A percentile compares a stretch with the other conserved stretches of the same genome.
Conservation (phyloP, 169 alveolate genomes). For the Babesia ovata region DNA sequence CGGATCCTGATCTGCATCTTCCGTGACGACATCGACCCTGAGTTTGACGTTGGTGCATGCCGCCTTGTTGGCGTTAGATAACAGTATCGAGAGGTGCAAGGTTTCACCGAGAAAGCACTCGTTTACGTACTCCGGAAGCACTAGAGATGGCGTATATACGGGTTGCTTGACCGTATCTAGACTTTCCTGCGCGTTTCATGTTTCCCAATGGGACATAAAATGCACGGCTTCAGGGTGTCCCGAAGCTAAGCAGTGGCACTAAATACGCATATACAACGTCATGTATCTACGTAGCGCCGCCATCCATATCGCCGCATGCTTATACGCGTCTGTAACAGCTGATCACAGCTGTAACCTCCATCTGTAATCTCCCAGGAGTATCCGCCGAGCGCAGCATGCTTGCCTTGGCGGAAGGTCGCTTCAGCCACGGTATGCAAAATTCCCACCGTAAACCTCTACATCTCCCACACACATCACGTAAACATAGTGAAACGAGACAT, state of each 20-base stretch:
- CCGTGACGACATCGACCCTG: conserved; percentile 44
- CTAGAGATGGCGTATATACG: conserved; percentile 20
- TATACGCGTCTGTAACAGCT: no score
- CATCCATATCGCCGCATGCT: neutral
- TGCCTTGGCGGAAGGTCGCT: no score
- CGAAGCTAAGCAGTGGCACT: neutral
- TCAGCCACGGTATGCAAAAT: no score
- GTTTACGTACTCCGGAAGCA: conserved; percentile 44
- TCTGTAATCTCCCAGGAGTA: no score
- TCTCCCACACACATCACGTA: neutral
- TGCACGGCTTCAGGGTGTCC: neutral
- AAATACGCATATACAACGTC: neutral
- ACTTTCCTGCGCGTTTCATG: conserved; percentile 8
- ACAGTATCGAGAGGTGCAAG: conserved; percentile 31
- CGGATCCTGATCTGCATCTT: conserved; percentile 12
- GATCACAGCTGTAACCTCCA: no score
- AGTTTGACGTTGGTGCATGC: conserved; percentile 26
- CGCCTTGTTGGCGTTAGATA: conserved; percentile 30
- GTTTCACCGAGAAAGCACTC: conserved; percentile 53
- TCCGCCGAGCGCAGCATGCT: no score
- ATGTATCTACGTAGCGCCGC: neutral
- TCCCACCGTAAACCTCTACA: no score
- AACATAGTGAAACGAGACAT: neutral
- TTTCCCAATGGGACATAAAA: neutral
- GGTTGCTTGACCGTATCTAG: conserved; percentile 5